phyloP scores from a whole-genome alignment of 1,284 basidiomycete species.

The Tilletia horrida region DNA sequence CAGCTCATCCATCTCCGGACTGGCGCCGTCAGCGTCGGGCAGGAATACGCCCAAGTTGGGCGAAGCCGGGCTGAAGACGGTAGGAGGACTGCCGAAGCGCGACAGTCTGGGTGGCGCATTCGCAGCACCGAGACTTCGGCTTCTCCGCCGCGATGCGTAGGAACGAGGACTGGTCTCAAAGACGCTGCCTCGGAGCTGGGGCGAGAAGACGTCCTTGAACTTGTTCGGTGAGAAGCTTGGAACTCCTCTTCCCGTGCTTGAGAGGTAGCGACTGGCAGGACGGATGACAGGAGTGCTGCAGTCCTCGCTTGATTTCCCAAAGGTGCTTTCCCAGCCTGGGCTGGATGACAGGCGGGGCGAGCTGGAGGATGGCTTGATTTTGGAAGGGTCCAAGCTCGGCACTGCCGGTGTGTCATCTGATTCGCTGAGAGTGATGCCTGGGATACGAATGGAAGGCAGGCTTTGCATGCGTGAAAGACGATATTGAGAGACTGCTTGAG shows the following conservation, averaged over 20 bases:
- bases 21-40: not conserved
- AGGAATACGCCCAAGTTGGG: conserved; percentile 12
- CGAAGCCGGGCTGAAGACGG: conserved; percentile 18
- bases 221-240: conserved; percentile 23
- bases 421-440: not conserved
- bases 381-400: not conserved
- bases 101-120: conserved; percentile 21
- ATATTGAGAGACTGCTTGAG: not conserved
- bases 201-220: conserved; percentile 14
- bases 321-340: conserved; percentile 10
- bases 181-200: not conserved
- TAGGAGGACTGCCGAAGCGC: conserved; percentile 24
- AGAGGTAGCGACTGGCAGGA: conserved; percentile 29
- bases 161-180: not conserved
- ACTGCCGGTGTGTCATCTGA: not conserved
- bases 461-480: conserved; percentile 11
- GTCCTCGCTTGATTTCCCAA: not conserved
- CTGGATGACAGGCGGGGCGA: not conserved
- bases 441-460: conserved; percentile 11
- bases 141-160: conserved; percentile 5
- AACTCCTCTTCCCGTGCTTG: conserved; percentile 34
- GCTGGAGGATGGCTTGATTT: not conserved
- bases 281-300: conserved; percentile 19
- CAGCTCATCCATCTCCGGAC: not conserved
- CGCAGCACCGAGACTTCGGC: conserved; percentile 16